These are phyloP conservation scores for Leccinum subgranulosum DNA, from an alignment of 768 basidiomycete species.

Conservation along the genomic window DNA sequence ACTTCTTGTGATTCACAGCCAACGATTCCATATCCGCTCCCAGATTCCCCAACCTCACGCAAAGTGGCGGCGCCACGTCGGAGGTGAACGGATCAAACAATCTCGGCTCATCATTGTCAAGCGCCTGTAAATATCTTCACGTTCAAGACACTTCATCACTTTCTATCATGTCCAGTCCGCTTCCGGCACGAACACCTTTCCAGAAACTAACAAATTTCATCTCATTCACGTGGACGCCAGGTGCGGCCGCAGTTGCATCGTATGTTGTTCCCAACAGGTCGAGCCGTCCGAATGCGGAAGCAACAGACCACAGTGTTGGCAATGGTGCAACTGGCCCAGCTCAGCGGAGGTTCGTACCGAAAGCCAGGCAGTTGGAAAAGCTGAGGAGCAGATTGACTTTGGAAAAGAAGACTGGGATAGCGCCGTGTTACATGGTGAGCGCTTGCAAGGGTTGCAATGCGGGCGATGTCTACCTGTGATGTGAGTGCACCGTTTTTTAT, in stretches of 20 bases:
- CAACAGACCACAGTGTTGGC: constrained; percentile 8
- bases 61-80: constrained; percentile 25
- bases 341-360: constrained; percentile 50
- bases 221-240: constrained; percentile 50
- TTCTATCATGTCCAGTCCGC: constrained; percentile 49
- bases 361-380: constrained; percentile 64
- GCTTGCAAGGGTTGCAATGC: constrained; percentile 30
- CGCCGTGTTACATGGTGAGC: constrained; percentile 22
- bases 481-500: constrained; percentile 14
- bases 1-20: constrained; percentile 34
- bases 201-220: constrained; percentile 61
- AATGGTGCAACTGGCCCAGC: constrained; percentile 9
- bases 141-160: constrained; percentile 36
- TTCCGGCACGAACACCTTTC: constrained; percentile 56
- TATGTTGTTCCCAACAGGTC: constrained; percentile 20
- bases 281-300: constrained; percentile 7
- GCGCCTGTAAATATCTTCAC: constrained; percentile 24
- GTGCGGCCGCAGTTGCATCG: constrained; percentile 31
- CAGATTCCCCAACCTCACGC: constrained; percentile 39
- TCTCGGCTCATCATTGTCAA: constrained; percentile 11
- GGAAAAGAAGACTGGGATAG: constrained; percentile 24
- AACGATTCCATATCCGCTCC: constrained; percentile 24
- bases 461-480: constrained; percentile 26
- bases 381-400: constrained; percentile 53
- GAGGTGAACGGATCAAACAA: constrained; percentile 29